Conservation (phyloP, 2,329 filamentous ascomycete species). For the Neonectria faginata region DNA sequence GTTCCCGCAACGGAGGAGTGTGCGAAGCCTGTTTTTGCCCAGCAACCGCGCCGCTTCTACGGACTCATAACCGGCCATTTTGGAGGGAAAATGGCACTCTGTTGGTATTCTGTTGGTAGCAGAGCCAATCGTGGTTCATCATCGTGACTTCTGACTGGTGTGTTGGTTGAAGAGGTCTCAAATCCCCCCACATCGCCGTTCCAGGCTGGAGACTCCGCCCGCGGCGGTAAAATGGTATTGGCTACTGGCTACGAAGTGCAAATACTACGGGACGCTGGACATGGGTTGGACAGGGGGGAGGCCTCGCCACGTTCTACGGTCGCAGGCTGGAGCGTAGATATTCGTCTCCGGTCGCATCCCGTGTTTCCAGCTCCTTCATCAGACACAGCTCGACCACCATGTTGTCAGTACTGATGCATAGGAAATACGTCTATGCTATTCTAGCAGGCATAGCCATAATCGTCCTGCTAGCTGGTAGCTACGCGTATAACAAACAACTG, state of each 20-base stretch:
- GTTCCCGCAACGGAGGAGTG: not conserved
- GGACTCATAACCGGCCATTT: not conserved
- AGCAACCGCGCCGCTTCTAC: not conserved
- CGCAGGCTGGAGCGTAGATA: not conserved
- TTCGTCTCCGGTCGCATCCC: not conserved
- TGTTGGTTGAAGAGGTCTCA: slow-evolving; percentile 6
- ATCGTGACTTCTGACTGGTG: slow-evolving; percentile 8
- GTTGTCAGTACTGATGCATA: slow-evolving; percentile 8
- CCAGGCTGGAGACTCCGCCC: not conserved
- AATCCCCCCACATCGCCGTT: not conserved
- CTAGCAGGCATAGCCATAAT: slow-evolving; percentile 18
- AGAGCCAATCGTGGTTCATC: not conserved
- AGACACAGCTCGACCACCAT: slow-evolving; percentile 9
- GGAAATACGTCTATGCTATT: slow-evolving; percentile 20
- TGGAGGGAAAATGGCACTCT: not conserved
- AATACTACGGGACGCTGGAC: not conserved
- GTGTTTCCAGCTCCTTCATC: slow-evolving; percentile 1
- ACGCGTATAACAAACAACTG: slow-evolving; percentile 25
- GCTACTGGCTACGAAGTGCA: not conserved
- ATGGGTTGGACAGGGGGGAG: not conserved
- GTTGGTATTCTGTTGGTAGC: not conserved
- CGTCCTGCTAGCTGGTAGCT: slow-evolving; percentile 22
- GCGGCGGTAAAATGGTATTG: not conserved
- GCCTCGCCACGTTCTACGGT: not conserved
- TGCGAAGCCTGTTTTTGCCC: not conserved